Conservation (phyloP, 2,329 filamentous ascomycete species). For the Calonectria pauciramosa region DNA sequence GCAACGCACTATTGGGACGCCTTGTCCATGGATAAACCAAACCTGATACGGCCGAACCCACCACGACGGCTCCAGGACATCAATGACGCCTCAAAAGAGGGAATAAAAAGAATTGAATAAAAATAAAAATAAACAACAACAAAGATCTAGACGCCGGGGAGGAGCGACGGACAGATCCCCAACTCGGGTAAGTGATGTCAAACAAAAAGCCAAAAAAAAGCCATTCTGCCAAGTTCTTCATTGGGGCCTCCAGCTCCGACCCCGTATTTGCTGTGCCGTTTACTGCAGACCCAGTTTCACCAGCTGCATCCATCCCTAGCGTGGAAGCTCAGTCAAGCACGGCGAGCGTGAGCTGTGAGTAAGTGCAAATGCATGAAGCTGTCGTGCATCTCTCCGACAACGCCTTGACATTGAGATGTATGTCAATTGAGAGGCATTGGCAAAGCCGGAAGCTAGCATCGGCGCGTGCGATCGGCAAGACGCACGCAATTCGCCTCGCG, state of each 20-base stretch:
- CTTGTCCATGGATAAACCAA: not conserved
- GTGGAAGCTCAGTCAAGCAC: slow-evolving; percentile 3
- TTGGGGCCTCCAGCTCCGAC: not conserved
- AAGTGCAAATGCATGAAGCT: slow-evolving; percentile 12
- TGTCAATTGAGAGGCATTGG: slow-evolving; percentile 14
- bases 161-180: not conserved
- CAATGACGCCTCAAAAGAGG: not conserved
- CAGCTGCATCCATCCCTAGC: slow-evolving; percentile 20
- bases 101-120: not conserved
- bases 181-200: not conserved
- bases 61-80: not conserved
- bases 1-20: slow-evolving; percentile 16
- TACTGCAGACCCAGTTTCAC: slow-evolving; percentile 4
- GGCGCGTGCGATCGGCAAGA: slow-evolving; percentile 23
- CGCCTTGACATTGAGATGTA: not conserved
- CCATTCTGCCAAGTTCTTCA: not conserved
- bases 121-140: not conserved
- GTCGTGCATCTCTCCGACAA: slow-evolving; percentile 10
- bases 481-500: slow-evolving; percentile 29
- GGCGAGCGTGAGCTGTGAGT: slow-evolving; percentile 2
- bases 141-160: not conserved
- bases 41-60: not conserved
- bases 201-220: not conserved
- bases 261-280: slow-evolving; percentile 8
- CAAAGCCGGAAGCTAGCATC: slow-evolving; percentile 5